phyloP scores from a whole-genome alignment of 148 eudicot genomes.

The Vaccinium macrocarpon region DNA sequence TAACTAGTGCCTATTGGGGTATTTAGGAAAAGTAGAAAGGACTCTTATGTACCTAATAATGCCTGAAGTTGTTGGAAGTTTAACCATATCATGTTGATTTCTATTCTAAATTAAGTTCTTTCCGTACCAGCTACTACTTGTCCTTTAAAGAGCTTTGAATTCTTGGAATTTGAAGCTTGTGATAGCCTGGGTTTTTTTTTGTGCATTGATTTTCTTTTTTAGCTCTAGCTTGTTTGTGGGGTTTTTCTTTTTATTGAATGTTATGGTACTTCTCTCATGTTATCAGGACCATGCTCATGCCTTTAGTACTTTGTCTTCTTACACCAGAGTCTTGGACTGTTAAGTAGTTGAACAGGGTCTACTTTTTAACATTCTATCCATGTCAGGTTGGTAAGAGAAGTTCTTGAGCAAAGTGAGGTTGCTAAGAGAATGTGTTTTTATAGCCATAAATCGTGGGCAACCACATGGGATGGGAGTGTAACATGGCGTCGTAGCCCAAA shows the following conservation, averaged over 20 bases:
- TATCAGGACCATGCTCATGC: neutral
- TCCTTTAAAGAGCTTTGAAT: neutral
- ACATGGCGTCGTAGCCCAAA: neutral
- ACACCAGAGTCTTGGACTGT: neutral
- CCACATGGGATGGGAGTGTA: neutral
- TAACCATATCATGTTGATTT: neutral
- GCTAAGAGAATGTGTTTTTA: neutral
- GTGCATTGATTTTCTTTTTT: neutral
- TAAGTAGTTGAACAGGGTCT: neutral
- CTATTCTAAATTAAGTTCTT: conserved; percentile 26
- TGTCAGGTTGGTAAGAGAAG: neutral
- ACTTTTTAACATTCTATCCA: neutral
- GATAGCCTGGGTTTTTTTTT: too few species aligned
- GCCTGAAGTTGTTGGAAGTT: neutral
- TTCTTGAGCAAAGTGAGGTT: neutral
- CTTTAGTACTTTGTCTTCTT: neutral
- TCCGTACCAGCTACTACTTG: neutral
- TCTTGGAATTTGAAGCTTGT: neutral
- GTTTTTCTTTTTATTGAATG: too few species aligned
- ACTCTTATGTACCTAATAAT: neutral
- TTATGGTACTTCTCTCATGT: conserved; percentile 2
- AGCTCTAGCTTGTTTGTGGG: neutral
- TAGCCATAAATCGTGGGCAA: neutral
- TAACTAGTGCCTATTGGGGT: neutral
- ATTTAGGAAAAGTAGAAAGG: neutral